phyloP scores from a whole-genome alignment of 371 early-diverging fungal species.

The Mycotypha africana region DNA sequence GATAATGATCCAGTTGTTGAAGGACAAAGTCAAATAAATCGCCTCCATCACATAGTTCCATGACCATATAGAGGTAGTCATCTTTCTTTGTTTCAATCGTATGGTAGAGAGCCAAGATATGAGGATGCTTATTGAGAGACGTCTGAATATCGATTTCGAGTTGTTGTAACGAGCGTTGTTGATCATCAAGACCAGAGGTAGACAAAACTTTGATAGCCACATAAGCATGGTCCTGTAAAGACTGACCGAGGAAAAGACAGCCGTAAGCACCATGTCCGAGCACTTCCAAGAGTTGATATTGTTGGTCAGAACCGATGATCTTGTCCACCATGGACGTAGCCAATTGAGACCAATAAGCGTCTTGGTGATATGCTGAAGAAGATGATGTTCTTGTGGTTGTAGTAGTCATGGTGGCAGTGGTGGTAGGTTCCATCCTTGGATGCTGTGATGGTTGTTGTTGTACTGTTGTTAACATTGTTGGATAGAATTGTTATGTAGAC shows the following conservation, averaged over 20 bases:
- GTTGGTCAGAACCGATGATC: slow-evolving; percentile 15
- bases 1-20: slow-evolving; percentile 29
- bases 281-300: slow-evolving; percentile 48
- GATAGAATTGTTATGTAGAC: no score
- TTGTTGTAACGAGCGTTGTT: slow-evolving; percentile 62
- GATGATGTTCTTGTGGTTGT: no score
- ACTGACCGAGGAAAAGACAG: slow-evolving; percentile 54
- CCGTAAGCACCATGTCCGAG: slow-evolving; percentile 63
- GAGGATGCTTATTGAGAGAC: slow-evolving; percentile 56
- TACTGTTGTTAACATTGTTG: no score
- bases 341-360: slow-evolving; percentile 28
- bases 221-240: slow-evolving; percentile 33
- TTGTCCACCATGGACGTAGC: slow-evolving; percentile 27
- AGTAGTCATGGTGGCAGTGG: no score
- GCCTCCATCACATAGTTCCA: slow-evolving; percentile 62
- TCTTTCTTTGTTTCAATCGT: slow-evolving; percentile 39
- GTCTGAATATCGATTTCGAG: slow-evolving; percentile 74
- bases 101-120: slow-evolving; percentile 58
- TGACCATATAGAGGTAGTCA: slow-evolving; percentile 49
- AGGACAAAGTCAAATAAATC: slow-evolving; percentile 61
- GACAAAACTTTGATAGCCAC: slow-evolving; percentile 71
- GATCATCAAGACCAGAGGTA: slow-evolving; percentile 54
- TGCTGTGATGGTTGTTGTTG: no score
- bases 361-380: no score
- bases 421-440: no score